Percentiles rank a stretch among this genome's conserved stretches.
Evolutionary conservation across 352 stramenopile species (phyloP).

Genomic region (Pelagophyceae sp.): DNA sequence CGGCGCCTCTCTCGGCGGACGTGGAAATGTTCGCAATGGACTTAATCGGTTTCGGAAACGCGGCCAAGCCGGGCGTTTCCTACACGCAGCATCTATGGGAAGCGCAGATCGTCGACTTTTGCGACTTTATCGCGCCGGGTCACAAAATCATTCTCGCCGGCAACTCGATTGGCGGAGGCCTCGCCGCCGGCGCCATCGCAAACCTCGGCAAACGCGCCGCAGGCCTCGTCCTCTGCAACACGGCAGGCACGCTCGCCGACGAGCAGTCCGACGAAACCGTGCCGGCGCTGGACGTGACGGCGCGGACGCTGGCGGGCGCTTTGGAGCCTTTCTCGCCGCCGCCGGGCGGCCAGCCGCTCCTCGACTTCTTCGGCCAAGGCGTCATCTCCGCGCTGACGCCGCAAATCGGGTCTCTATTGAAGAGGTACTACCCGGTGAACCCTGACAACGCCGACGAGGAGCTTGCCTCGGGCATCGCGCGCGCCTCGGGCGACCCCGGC

Average conservation of each 20-base stretch:
- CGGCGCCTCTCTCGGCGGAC: too few relatives aligned
- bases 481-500: background rate
- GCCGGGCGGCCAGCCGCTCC: background rate
- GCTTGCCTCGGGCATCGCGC: background rate
- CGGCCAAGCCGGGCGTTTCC: constrained; percentile 1
- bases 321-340: background rate
- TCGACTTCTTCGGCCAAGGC: constrained; percentile 7
- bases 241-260: background rate
- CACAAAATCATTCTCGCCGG: background rate
- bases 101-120: background rate
- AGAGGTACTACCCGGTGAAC: background rate
- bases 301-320: background rate
- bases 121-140: background rate
- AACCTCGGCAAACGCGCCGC: background rate
- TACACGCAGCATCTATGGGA: constrained; percentile 19
- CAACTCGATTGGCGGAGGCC: constrained; percentile 13
- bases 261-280: background rate
- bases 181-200: background rate
- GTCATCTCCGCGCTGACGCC: background rate
- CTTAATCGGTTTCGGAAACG: background rate
- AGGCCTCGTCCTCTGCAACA: constrained; percentile 1
- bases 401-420: background rate
- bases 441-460: background rate
- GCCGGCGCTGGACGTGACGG: background rate
- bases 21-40: too few relatives aligned